A percentile compares a stretch with the other conserved stretches of the same genome.
Conservation (phyloP, 1,284 basidiomycete genomes). For the Singerocomus rubriflavus region DNA sequence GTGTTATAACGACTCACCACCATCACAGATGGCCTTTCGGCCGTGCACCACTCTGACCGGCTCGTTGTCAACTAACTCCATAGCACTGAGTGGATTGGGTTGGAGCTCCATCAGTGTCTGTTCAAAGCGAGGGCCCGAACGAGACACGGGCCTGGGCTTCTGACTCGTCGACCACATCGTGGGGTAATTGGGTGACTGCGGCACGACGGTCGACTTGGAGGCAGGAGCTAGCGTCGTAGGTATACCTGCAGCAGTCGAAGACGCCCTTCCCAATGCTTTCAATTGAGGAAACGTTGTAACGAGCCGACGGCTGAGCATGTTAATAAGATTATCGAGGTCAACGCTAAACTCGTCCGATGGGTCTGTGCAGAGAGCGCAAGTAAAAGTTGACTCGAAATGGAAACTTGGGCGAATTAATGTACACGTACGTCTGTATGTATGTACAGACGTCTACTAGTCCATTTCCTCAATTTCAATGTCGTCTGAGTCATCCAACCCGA, state of each 20-base stretch:
- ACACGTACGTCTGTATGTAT: neutral
- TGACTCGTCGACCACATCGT: conserved; percentile 79
- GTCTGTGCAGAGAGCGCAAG: neutral
- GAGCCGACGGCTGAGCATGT: conserved; percentile 40
- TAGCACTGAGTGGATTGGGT: conserved; percentile 87
- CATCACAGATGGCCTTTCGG: conserved; percentile 88
- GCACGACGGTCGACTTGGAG: conserved; percentile 37
- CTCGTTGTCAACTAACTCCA: conserved; percentile 85
- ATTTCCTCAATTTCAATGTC: conserved; percentile 78
- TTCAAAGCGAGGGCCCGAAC: conserved; percentile 81
- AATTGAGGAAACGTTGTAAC: conserved; percentile 31
- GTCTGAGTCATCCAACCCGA: conserved; percentile 46
- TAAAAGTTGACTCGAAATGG: conserved; percentile 14
- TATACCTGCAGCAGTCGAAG: conserved; percentile 31
- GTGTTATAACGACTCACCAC: conserved; percentile 60
- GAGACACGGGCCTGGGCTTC: conserved; percentile 52
- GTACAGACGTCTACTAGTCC: conserved; percentile 45
- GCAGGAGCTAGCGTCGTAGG: conserved; percentile 29
- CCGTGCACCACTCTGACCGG: conserved; percentile 80
- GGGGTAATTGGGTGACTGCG: conserved; percentile 79
- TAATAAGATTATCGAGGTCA: conserved; percentile 14
- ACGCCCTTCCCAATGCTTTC: conserved; percentile 30
- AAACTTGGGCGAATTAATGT: conserved; percentile 4
- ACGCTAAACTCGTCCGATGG: too few relatives aligned
- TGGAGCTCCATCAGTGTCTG: conserved; percentile 86